Evolutionary conservation across 1,284 basidiomycete genomes (phyloP), one percentile per base, ranked within the genome.

Genomic region (Chalciporus piperatoides): DNA sequence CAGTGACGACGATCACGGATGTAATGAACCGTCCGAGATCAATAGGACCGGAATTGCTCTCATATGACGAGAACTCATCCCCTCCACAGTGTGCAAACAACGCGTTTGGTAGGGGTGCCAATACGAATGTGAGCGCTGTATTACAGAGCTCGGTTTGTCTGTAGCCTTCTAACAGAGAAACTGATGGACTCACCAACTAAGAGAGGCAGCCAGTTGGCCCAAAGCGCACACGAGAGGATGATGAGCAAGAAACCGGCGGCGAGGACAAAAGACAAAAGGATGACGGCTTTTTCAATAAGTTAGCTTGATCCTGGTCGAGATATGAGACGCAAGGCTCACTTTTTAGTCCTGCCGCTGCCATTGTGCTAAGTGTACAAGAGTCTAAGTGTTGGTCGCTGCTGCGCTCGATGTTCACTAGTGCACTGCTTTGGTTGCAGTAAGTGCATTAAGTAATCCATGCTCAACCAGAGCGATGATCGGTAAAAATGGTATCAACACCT

Each of bases 201-300:
- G 44, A 99, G 76, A 40, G 97, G 97, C 12, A 99, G 77, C 97
- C 97, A 99, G 71, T 99, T 99, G 30, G 82, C 73, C 87, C 90
- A 99, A 33, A 99, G 75, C 21, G 97, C 96, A 68, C 97, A 99
- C 1, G 92, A 95, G 25, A 99, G 86, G 69, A 99, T 99, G 67
- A 99, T 92, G 63, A 99, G 83, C 50, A 99, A 75, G 74, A 99
- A 99, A 23, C 97, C 97, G 25, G 97, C 80, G 11, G 97, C 97
- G 37, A 99, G 84, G 51, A 97, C 91, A 70, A 99, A 97, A 4
- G 96, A 94, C 46, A 97, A 83, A 52, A 96, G 78, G 60, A 97
- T 93, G 59, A 97, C 92, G 63, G 91, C 92, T 96, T 53, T 24
- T 43, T 46, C 8, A 27, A n/a, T 45, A 40, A 21, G 27, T 54